phyloP scores from a whole-genome alignment of 2,329 filamentous ascomycete genomes.

The Ophiocordyceps camponoti-floridani region DNA sequence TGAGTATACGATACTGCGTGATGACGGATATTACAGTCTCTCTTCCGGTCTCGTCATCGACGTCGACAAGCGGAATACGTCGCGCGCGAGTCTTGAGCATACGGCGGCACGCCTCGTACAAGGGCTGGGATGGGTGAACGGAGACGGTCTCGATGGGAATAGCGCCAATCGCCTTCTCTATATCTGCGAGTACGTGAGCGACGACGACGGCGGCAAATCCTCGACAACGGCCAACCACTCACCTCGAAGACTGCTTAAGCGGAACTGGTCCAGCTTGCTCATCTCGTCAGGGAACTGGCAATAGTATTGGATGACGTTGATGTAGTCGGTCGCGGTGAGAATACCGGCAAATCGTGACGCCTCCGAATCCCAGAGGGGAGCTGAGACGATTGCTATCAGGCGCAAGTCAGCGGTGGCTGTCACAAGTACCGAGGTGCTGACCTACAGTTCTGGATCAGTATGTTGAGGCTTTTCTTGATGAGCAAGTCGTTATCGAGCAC shows the following conservation, averaged over 20 bases:
- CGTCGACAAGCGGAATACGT: slow-evolving; percentile 82
- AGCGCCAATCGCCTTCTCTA: slow-evolving; percentile 86
- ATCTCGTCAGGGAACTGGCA: slow-evolving; percentile 90
- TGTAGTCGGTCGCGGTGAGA: slow-evolving; percentile 89
- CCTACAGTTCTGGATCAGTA: slow-evolving; percentile 85
- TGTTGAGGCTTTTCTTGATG: slow-evolving; percentile 93
- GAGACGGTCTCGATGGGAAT: slow-evolving; percentile 85
- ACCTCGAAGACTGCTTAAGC: slow-evolving; percentile 83
- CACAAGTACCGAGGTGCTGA: neutral
- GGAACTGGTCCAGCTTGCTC: slow-evolving; percentile 81
- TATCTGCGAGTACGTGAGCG: slow-evolving; percentile 38
- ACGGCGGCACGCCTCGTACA: slow-evolving; percentile 86
- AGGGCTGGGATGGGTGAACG: slow-evolving; percentile 74
- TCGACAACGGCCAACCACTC: slow-evolving; percentile 9
- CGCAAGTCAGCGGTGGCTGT: slow-evolving; percentile 1
- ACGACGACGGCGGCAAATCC: too few species aligned
- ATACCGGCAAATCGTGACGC: slow-evolving; percentile 86
- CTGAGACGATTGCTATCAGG: slow-evolving; percentile 74
- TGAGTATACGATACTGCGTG: slow-evolving; percentile 94
- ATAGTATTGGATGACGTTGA: slow-evolving; percentile 98
- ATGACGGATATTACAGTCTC: slow-evolving; percentile 93
- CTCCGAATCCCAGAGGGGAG: slow-evolving; percentile 89
- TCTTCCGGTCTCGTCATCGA: slow-evolving; percentile 82
- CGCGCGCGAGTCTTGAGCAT: slow-evolving; percentile 91
- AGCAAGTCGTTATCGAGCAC: slow-evolving; percentile 88